Conservation (phyloP, 805 yeast genomes). For the Metschnikowia cubensis region DNA sequence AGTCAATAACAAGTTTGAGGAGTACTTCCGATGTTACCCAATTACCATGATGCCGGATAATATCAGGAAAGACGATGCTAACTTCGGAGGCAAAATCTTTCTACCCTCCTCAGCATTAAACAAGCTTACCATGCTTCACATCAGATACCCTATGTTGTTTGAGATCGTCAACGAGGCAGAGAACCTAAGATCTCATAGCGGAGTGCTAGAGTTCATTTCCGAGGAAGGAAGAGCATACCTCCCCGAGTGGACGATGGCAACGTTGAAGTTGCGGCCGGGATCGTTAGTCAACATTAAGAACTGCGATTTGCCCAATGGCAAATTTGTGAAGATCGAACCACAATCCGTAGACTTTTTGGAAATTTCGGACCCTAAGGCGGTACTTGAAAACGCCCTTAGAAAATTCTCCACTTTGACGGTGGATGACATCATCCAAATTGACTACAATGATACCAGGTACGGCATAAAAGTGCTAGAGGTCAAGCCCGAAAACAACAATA, state of each 20-base stretch:
- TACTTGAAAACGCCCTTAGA: slow-evolving; percentile 84
- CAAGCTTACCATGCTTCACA: slow-evolving; percentile 83
- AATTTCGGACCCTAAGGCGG: slow-evolving; percentile 94
- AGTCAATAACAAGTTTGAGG: slow-evolving; percentile 56
- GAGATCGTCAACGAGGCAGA: slow-evolving; percentile 67
- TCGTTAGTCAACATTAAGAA: slow-evolving; percentile 70
- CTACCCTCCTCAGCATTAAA: slow-evolving; percentile 90
- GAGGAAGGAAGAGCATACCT: slow-evolving; percentile 94
- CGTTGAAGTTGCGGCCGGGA: slow-evolving; percentile 71
- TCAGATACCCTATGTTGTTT: slow-evolving; percentile 94
- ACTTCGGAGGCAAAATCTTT: slow-evolving; percentile 93
- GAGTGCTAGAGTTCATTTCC: slow-evolving; percentile 93
- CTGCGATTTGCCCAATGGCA: slow-evolving; percentile 80
- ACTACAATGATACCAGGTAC: slow-evolving; percentile 74
- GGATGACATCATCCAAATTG: slow-evolving; percentile 77
- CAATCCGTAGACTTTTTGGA: slow-evolving; percentile 91
- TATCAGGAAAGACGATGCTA: slow-evolving; percentile 68
- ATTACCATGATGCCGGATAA: slow-evolving; percentile 82
- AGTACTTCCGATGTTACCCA: slow-evolving; percentile 89
- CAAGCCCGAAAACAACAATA: slow-evolving; percentile 63
- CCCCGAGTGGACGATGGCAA: slow-evolving; percentile 95
- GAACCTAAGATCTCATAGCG: slow-evolving; percentile 69
- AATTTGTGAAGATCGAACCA: slow-evolving; percentile 90
- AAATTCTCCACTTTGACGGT: slow-evolving; percentile 85
- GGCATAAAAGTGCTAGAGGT: slow-evolving; percentile 83